Evolutionary conservation across 2,329 filamentous ascomycete species (phyloP).

Genomic region (Beauveria varroae): DNA sequence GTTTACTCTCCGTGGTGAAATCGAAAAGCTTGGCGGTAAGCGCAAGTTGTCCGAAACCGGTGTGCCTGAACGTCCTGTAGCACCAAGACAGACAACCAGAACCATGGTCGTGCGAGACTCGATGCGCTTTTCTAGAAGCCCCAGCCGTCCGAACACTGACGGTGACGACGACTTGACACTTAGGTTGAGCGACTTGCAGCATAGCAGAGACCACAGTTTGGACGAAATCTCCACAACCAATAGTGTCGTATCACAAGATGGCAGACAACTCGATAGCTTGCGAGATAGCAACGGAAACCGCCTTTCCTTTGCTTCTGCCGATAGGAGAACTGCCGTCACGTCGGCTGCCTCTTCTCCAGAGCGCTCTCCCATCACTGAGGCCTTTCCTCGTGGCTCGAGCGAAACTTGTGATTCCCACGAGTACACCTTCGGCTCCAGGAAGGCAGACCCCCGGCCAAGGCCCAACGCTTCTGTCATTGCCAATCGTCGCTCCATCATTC

Average conservation of each 20-base stretch:
- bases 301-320: constrained; percentile 53
- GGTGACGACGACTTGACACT: constrained; percentile 19
- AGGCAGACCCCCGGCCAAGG: constrained; percentile 33
- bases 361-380: constrained; percentile 47
- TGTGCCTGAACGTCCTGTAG: constrained; percentile 29
- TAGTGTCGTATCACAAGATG: constrained; percentile 51
- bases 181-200: constrained; percentile 19
- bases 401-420: constrained; percentile 18
- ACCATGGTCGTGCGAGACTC: constrained; percentile 27
- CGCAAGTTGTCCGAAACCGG: constrained; percentile 55
- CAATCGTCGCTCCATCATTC: constrained; percentile 45
- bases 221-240: constrained; percentile 52
- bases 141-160: constrained; percentile 5
- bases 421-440: constrained; percentile 10
- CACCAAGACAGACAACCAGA: neutral
- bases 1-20: constrained; percentile 57
- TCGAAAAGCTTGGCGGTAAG: constrained; percentile 62
- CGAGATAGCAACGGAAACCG: constrained; percentile 47
- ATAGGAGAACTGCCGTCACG: constrained; percentile 52
- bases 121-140: constrained; percentile 27
- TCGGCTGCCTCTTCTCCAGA: constrained; percentile 52
- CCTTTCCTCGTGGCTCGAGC: constrained; percentile 28
- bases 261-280: constrained; percentile 48
- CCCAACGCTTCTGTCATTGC: constrained; percentile 46
- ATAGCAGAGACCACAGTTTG: constrained; percentile 32